A percentile compares a stretch with the other conserved stretches of the same genome.
Evolutionary conservation across 2,329 filamentous ascomycete genomes (phyloP).

Genomic region (Aureobasidium mangrovei): DNA sequence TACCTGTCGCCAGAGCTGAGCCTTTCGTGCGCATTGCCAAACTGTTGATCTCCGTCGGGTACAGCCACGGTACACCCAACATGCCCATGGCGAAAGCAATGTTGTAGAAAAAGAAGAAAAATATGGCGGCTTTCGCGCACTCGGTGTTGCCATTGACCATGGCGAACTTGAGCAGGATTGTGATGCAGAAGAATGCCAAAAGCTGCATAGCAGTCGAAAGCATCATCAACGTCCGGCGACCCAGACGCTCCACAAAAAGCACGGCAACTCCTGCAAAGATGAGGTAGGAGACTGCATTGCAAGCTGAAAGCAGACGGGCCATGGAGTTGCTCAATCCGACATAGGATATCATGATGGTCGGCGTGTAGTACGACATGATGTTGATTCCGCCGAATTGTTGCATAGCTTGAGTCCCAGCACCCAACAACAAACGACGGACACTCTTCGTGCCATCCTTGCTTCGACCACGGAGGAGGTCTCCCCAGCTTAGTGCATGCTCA

Average conservation of each 20-base stretch:
- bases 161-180: slow-evolving; percentile 39
- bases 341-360: slow-evolving; percentile 50
- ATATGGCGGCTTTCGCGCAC: slow-evolving; percentile 35
- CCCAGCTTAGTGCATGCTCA: slow-evolving; percentile 43
- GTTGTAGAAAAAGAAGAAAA: slow-evolving; percentile 48
- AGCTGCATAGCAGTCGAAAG: slow-evolving; percentile 46
- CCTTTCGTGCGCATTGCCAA: slow-evolving; percentile 42
- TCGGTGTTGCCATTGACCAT: slow-evolving; percentile 21
- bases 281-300: slow-evolving; percentile 44
- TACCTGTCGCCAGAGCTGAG: slow-evolving; percentile 41
- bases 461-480: slow-evolving; percentile 41
- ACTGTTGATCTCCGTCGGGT: slow-evolving; percentile 43
- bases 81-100: slow-evolving; percentile 45
- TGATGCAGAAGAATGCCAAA: slow-evolving; percentile 45
- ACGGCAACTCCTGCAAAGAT: slow-evolving; percentile 41
- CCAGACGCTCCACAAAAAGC: slow-evolving; percentile 42
- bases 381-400: slow-evolving; percentile 40
- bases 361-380: slow-evolving; percentile 42
- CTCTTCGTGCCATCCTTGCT: slow-evolving; percentile 42
- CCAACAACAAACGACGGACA: slow-evolving; percentile 43
- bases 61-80: slow-evolving; percentile 34
- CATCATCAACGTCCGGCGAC: slow-evolving; percentile 52
- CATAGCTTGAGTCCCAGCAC: slow-evolving; percentile 46
- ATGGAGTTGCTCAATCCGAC: slow-evolving; percentile 46
- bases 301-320: slow-evolving; percentile 47